Evolutionary conservation across 805 yeast species (phyloP).

Genomic region (Maudiozyma saulgeensis): DNA sequence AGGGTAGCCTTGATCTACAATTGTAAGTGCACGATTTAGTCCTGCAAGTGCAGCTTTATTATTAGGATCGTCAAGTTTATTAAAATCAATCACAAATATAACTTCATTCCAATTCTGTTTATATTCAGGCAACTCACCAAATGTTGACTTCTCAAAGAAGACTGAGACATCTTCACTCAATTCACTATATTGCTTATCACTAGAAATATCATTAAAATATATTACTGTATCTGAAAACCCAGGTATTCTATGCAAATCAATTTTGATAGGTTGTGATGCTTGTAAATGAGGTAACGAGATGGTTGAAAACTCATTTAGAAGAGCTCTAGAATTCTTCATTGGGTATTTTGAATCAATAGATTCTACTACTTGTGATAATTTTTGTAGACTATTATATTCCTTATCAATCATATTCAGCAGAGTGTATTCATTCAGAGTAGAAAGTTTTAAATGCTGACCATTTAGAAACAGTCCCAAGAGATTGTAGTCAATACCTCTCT

Average conservation of each 20-base stretch:
- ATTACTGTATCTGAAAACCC: constrained; percentile 37
- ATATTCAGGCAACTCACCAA: constrained; percentile 59
- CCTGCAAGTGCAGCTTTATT: constrained; percentile 37
- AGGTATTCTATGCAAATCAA: constrained; percentile 26
- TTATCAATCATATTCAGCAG: constrained; percentile 13
- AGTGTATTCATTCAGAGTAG: constrained; percentile 15
- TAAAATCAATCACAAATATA: constrained; percentile 57
- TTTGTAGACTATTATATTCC: constrained; percentile 13
- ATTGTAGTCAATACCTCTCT: constrained; percentile 24
- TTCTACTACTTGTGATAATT: constrained; percentile 8
- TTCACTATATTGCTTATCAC: constrained; percentile 43
- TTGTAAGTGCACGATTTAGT: constrained; percentile 39
- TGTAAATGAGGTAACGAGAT: constrained; percentile 17
- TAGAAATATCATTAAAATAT: constrained; percentile 70
- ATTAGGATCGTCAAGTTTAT: constrained; percentile 25
- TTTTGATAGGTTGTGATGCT: constrained; percentile 23
- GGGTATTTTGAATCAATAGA: constrained; percentile 20
- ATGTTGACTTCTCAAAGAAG: constrained; percentile 38
- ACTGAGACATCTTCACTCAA: constrained; percentile 35
- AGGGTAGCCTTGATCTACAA: constrained; percentile 50
- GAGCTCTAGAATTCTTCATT: constrained; percentile 7
- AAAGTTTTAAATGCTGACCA: constrained; percentile 23
- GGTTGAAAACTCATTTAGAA: constrained; percentile 17
- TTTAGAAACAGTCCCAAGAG: constrained; percentile 26
- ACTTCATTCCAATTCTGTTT: constrained; percentile 68